Conservation (phyloP, 768 basidiomycete species). For the Mycena rosella region DNA sequence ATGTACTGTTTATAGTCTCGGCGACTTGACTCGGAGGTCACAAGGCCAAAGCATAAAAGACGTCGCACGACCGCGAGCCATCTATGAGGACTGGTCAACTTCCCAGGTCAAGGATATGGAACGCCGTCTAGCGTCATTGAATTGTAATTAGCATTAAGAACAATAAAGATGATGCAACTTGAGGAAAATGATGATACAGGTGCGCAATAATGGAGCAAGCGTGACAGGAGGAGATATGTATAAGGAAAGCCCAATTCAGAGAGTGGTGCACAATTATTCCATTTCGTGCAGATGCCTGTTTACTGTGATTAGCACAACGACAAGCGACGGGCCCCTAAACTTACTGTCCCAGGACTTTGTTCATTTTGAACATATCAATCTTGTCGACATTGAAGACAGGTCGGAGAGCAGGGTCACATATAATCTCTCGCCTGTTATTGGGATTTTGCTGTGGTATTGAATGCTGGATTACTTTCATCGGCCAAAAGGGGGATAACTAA, state of each 20-base stretch:
- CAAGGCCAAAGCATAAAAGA: too few species aligned
- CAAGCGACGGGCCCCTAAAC: constrained; percentile 35
- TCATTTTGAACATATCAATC: constrained; percentile 96
- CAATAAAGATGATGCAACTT: not conserved
- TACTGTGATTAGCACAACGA: not conserved
- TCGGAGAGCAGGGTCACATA: constrained; percentile 81
- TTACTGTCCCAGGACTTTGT: constrained; percentile 87
- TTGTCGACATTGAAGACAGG: constrained; percentile 85
- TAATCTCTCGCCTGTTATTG: constrained; percentile 82
- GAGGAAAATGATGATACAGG: constrained; percentile 20
- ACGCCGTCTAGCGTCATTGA: too few species aligned
- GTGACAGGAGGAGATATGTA: not conserved
- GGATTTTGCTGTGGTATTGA: constrained; percentile 73
- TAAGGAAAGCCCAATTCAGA: not conserved
- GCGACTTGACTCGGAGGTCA: too few species aligned
- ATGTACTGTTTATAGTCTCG: not conserved
- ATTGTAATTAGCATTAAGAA: not conserved
- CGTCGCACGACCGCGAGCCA: too few species aligned
- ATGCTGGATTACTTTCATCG: not conserved
- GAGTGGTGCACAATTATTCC: constrained; percentile 31
- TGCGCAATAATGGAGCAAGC: constrained; percentile 16
- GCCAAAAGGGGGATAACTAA: not conserved
- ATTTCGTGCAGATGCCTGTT: constrained; percentile 54
- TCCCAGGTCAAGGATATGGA: too few species aligned
- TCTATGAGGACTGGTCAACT: too few species aligned